phyloP scores from a whole-genome alignment of 768 basidiomycete species.

The Pleurotus pulmonarius region DNA sequence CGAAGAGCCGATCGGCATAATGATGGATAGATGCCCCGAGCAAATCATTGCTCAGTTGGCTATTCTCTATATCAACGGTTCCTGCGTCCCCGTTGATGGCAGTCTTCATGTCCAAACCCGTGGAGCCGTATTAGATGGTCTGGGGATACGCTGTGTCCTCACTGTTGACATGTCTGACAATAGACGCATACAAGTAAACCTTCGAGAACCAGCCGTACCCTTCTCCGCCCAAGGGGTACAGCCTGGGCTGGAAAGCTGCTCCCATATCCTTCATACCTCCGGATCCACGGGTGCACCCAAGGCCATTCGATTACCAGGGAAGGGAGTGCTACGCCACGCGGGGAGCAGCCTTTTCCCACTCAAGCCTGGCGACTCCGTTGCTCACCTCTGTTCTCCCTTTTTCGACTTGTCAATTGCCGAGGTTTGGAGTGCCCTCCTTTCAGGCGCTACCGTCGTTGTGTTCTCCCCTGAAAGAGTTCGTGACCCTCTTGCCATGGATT shows the following conservation, averaged over 20 bases:
- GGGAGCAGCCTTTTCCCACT: not conserved
- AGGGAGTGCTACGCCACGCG: not conserved
- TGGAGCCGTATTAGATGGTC: not conserved
- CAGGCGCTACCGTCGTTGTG: slow-evolving; percentile 2
- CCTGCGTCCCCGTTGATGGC: slow-evolving; percentile 2
- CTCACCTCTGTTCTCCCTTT: not conserved
- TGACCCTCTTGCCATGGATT: not conserved
- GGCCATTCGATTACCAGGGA: not conserved
- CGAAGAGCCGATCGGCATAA: slow-evolving; percentile 1
- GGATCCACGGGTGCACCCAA: slow-evolving; percentile 7
- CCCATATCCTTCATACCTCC: slow-evolving; percentile 6
- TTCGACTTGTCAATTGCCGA: slow-evolving; percentile 1
- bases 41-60: slow-evolving; percentile 6
- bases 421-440: slow-evolving; percentile 1
- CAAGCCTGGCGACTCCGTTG: not conserved
- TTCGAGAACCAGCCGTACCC: not conserved
- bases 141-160: not conserved
- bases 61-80: not conserved
- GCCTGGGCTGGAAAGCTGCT: not conserved
- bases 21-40: slow-evolving; percentile 1
- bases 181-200: not conserved
- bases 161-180: not conserved
- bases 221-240: not conserved
- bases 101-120: not conserved
- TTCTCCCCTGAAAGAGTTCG: not conserved